Evolutionary conservation across 441 rosid species (phyloP).

Genomic region (Dalechampia spathulata): DNA sequence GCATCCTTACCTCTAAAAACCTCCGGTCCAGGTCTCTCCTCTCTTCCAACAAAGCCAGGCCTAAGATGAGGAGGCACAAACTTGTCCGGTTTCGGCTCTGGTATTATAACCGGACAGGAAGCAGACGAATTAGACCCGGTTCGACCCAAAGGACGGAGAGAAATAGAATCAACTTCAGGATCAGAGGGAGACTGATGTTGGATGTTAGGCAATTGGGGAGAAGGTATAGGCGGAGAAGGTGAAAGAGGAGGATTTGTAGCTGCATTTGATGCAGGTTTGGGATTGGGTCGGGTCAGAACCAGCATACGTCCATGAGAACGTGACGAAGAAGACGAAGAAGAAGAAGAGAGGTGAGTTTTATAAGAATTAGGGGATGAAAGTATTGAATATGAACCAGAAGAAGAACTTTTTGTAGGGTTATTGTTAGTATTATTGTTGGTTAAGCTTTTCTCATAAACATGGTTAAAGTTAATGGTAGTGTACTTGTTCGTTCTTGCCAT

Average conservation of each 20-base stretch:
- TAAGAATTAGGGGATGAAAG: slow-evolving; percentile 21
- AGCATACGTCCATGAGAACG: slow-evolving; percentile 81
- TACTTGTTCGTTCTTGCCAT: slow-evolving; percentile 85
- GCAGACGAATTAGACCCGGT: slow-evolving; percentile 35
- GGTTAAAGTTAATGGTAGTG: slow-evolving; percentile 60
- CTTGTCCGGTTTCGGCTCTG: slow-evolving; percentile 37
- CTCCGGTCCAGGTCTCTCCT: slow-evolving; percentile 43
- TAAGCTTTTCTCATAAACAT: slow-evolving; percentile 49
- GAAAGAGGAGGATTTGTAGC: slow-evolving; percentile 12
- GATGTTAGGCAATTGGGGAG: slow-evolving; percentile 1
- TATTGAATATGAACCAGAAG: slow-evolving; percentile 25
- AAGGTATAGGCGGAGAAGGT: slow-evolving; percentile 9
- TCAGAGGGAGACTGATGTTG: slow-evolving; percentile 24
- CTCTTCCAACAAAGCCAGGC: slow-evolving; percentile 57
- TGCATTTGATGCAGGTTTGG: slow-evolving; percentile 29
- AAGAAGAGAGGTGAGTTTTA: slow-evolving; percentile 18
- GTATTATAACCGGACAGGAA: slow-evolving; percentile 20
- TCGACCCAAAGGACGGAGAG: slow-evolving; percentile 59
- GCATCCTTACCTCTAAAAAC: slow-evolving; percentile 28
- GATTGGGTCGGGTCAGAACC: slow-evolving; percentile 59
- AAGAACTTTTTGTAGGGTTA: slow-evolving; percentile 8
- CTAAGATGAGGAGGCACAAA: slow-evolving; percentile 92
- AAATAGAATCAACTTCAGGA: slow-evolving; percentile 40
- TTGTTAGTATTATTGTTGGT: slow-evolving; percentile 9
- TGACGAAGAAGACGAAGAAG: slow-evolving; percentile 13